A percentile compares a stretch with the other conserved stretches of the same genome.
Evolutionary conservation across 352 stramenopile species (phyloP).

Genomic region (Phytophthora cactorum): DNA sequence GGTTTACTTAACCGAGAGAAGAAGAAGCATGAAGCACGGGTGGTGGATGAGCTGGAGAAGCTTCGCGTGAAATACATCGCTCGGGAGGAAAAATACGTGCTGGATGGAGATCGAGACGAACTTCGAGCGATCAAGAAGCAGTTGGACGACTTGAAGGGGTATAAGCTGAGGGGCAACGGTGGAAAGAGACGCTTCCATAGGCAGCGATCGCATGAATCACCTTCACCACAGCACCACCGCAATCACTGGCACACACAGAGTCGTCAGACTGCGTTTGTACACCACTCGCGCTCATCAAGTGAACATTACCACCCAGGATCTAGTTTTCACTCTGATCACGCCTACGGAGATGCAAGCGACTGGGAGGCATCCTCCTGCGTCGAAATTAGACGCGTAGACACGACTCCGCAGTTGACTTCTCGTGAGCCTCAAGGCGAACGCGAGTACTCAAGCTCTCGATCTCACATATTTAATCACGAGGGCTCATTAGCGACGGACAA

Average conservation of each 20-base stretch:
- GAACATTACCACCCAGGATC: conserved; percentile 3
- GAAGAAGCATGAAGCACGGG: conserved; percentile 67
- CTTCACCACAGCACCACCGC: conserved; percentile 14
- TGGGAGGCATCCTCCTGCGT: conserved; percentile 15
- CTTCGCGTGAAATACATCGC: conserved; percentile 82
- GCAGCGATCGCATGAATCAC: conserved; percentile 9
- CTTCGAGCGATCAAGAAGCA: conserved; percentile 84
- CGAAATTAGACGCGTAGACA: conserved; percentile 10
- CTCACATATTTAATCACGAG: neutral
- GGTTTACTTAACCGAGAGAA: conserved; percentile 65
- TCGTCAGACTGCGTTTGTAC: conserved; percentile 12
- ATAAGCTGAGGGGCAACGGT: conserved; percentile 34
- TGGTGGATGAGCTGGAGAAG: conserved; percentile 79
- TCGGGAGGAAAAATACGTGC: conserved; percentile 78
- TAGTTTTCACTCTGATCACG: conserved; percentile 18
- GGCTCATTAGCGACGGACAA: neutral
- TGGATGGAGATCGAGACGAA: conserved; percentile 83
- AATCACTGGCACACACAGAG: conserved; percentile 21
- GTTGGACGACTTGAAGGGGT: conserved; percentile 69
- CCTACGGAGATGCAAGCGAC: conserved; percentile 15
- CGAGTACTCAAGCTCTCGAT: conserved; percentile 10
- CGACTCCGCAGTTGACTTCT: neutral
- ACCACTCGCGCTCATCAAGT: conserved; percentile 9
- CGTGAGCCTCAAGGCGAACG: neutral
- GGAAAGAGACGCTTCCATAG: conserved; percentile 7